Conservation (phyloP, 2,329 filamentous ascomycete genomes). For the Zymoseptoria crescenta region DNA sequence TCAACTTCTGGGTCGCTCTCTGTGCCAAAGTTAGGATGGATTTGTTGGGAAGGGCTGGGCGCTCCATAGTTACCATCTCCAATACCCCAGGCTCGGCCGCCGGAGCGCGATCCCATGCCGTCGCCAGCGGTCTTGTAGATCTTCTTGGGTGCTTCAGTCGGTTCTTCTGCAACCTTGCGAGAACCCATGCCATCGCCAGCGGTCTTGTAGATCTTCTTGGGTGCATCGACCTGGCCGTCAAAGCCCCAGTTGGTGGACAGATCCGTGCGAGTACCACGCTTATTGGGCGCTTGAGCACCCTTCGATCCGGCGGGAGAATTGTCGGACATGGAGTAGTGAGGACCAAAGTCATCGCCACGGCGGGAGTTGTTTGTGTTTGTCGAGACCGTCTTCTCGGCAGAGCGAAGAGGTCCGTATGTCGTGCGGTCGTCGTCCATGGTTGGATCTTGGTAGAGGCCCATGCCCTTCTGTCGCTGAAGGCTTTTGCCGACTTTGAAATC, state of each 20-base stretch:
- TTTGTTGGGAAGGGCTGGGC: background rate
- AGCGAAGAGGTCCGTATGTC: background rate
- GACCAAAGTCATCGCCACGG: slow-evolving; percentile 66
- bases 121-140: slow-evolving; percentile 33
- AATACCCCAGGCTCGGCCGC: slow-evolving; percentile 47
- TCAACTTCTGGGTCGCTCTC: slow-evolving; percentile 38
- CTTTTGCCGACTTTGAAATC: slow-evolving; percentile 28
- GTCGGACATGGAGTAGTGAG: slow-evolving; percentile 71
- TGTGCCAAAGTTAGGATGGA: background rate
- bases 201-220: slow-evolving; percentile 31
- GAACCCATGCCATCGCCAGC: slow-evolving; percentile 52
- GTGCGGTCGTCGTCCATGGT: slow-evolving; percentile 38
- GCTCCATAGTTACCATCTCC: slow-evolving; percentile 32
- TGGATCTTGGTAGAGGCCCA: slow-evolving; percentile 70
- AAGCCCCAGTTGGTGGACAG: slow-evolving; percentile 11
- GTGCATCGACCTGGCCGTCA: slow-evolving; percentile 3
- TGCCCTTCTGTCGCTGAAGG: slow-evolving; percentile 52
- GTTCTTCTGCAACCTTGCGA: slow-evolving; percentile 8
- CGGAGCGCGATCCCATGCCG: slow-evolving; percentile 50
- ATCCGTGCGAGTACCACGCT: slow-evolving; percentile 6
- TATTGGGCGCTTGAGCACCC: slow-evolving; percentile 6
- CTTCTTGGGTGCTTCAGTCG: slow-evolving; percentile 19
- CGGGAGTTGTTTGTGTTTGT: slow-evolving; percentile 66
- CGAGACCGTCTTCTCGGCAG: slow-evolving; percentile 53
- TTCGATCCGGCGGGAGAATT: slow-evolving; percentile 40